Evolutionary conservation across 441 rosid species (phyloP).

Genomic region (Macaranga tanarius): DNA sequence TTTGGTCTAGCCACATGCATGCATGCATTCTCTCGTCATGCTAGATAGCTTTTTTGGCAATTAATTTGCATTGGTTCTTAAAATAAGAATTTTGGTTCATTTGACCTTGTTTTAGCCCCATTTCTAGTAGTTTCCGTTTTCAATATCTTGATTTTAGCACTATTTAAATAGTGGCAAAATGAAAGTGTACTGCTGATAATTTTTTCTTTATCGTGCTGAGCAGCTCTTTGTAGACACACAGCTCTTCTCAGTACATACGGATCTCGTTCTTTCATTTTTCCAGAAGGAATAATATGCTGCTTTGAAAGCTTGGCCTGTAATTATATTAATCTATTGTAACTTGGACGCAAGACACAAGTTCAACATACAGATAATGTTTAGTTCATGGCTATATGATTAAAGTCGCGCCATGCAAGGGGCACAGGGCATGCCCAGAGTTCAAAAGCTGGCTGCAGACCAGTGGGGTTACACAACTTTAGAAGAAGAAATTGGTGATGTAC

Average conservation of each 20-base stretch:
- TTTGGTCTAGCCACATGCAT: neutral
- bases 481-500: neutral
- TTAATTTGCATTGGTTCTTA: neutral
- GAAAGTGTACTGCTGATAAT: constrained; percentile 23
- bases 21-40: neutral
- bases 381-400: neutral
- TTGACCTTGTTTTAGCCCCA: neutral
- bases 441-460: neutral
- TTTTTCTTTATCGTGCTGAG: constrained; percentile 22
- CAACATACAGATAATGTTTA: constrained; percentile 19
- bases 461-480: neutral
- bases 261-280: constrained; percentile 81
- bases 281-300: constrained; percentile 68
- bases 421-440: neutral
- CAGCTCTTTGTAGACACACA: constrained; percentile 96
- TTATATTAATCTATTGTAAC: constrained; percentile 21
- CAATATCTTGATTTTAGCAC: neutral
- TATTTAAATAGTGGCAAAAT: neutral
- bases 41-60: constrained; percentile 1
- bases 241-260: constrained; percentile 96
- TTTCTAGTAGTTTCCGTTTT: neutral
- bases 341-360: constrained; percentile 36
- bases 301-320: constrained; percentile 10
- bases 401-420: neutral
- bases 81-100: neutral